Conservation (phyloP, 2,329 filamentous ascomycete species). For the Curvularia spicifera region DNA sequence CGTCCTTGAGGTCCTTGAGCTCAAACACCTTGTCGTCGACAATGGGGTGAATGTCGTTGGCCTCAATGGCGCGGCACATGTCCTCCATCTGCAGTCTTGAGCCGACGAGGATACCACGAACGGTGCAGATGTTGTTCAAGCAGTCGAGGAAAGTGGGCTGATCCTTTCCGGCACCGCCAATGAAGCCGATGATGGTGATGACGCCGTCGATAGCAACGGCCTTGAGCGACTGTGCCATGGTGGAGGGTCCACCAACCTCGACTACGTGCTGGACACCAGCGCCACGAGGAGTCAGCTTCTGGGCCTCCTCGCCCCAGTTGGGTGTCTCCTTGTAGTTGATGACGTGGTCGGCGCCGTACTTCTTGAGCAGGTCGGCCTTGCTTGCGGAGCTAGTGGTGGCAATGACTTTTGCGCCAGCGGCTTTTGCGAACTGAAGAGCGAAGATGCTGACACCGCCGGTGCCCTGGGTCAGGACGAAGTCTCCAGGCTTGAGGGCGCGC, state of each 20-base stretch:
- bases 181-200: constrained; percentile 62
- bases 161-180: constrained; percentile 58
- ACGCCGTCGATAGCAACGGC: constrained; percentile 62
- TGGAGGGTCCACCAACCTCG: constrained; percentile 71
- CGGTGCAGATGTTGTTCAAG: constrained; percentile 57
- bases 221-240: constrained; percentile 60
- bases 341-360: constrained; percentile 62
- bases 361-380: constrained; percentile 59
- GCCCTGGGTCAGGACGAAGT: constrained; percentile 69
- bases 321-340: constrained; percentile 62
- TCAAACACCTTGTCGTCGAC: constrained; percentile 64
- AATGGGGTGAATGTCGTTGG: constrained; percentile 64
- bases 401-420: constrained; percentile 63
- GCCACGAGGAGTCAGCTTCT: constrained; percentile 58
- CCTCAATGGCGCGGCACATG: constrained; percentile 65
- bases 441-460: constrained; percentile 73
- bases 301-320: constrained; percentile 63
- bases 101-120: constrained; percentile 65
- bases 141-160: constrained; percentile 61
- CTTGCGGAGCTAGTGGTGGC: constrained; percentile 61
- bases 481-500: constrained; percentile 46
- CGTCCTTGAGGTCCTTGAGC: constrained; percentile 59
- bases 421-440: constrained; percentile 63
- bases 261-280: constrained; percentile 67
- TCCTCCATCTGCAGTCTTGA: constrained; percentile 63